Conservation (phyloP, 371 early-diverging fungal genomes). For the Mucor indicus region DNA sequence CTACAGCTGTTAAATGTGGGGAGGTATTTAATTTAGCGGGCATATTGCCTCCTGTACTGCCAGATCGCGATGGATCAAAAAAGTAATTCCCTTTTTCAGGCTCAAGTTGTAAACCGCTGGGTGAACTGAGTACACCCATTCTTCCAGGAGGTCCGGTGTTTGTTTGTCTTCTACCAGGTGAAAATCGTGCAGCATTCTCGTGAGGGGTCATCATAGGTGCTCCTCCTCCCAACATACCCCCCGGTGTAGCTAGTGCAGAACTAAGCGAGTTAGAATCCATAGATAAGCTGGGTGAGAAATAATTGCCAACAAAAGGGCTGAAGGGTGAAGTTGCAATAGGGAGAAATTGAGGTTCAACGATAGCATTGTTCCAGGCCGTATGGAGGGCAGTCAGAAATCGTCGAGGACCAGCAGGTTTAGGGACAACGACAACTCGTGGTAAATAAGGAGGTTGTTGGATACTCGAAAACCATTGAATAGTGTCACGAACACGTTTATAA, state of each 20-base stretch:
- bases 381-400: conserved; percentile 63
- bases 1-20: background rate
- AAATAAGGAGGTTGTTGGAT: conserved; percentile 14
- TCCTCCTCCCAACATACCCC: no score
- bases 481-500: conserved; percentile 58
- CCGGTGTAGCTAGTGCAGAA: no score
- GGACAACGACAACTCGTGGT: conserved; percentile 62
- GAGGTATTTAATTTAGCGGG: background rate
- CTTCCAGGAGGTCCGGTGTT: conserved; percentile 3
- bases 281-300: background rate
- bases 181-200: conserved; percentile 6
- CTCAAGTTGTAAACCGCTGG: conserved; percentile 2
- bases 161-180: conserved; percentile 14
- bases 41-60: background rate
- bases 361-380: conserved; percentile 55
- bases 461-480: conserved; percentile 33
- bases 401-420: conserved; percentile 70
- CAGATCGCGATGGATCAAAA: conserved; percentile 7
- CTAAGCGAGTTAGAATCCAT: background rate
- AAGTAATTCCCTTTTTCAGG: conserved; percentile 22
- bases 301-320: conserved; percentile 18
- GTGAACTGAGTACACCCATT: conserved; percentile 2
- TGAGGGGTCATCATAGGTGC: conserved; percentile 11
- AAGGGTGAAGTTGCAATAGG: conserved; percentile 65
- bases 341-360: conserved; percentile 56